These are phyloP conservation scores for Kodamaea anthophila DNA, from an alignment of 1,139 yeast genomes.

Conservation along the genomic window DNA sequence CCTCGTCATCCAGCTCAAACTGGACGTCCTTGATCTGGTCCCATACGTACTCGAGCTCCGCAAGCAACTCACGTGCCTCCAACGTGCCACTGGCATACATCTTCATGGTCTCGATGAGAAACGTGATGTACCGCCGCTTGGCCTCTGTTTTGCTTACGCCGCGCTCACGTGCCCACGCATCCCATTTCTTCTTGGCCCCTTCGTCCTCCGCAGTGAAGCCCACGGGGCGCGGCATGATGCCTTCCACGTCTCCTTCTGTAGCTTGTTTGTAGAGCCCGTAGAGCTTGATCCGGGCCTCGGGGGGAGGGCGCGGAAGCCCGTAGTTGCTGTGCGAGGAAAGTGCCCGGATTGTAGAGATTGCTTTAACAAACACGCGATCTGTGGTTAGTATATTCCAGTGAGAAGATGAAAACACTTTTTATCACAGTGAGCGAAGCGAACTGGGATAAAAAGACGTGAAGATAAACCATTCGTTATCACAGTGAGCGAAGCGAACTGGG, in stretches of 20 bases:
- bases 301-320: constrained; percentile 78
- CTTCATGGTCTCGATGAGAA: constrained; percentile 67
- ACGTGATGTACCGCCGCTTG: constrained; percentile 61
- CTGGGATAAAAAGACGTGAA: background rate
- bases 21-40: constrained; percentile 61
- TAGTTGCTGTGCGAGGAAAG: constrained; percentile 63
- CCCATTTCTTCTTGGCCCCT: constrained; percentile 72
- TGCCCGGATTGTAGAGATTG: constrained; percentile 72
- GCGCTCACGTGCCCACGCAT: constrained; percentile 76
- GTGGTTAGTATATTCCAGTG: constrained; percentile 14
- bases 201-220: constrained; percentile 59
- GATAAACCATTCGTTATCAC: background rate
- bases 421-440: no score
- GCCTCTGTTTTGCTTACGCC: constrained; percentile 72
- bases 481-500: background rate
- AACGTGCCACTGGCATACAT: constrained; percentile 62
- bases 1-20: constrained; percentile 26
- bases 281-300: constrained; percentile 59
- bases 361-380: constrained; percentile 78
- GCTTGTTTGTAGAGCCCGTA: constrained; percentile 87
- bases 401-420: no score
- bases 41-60: constrained; percentile 69
- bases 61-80: constrained; percentile 61
- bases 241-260: constrained; percentile 76
- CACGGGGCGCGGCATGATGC: constrained; percentile 58